Evolutionary conservation across 768 basidiomycete species (phyloP).

Genomic region (Chalciporus sphaerocephalus): DNA sequence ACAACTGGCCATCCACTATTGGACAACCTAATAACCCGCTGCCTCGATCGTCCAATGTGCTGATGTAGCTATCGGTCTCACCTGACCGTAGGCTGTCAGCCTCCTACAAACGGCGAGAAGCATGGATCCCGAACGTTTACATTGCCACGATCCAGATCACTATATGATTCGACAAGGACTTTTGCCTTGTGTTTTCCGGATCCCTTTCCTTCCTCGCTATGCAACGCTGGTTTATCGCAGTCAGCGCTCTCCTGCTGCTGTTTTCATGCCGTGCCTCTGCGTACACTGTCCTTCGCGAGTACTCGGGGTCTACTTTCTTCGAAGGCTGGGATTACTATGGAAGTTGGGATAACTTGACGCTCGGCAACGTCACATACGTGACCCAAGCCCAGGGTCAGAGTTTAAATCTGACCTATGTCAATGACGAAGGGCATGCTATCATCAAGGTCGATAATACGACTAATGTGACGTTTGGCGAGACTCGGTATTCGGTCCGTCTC

Average conservation of each 20-base stretch:
- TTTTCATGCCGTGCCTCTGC: conserved; percentile 8
- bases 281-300: conserved; percentile 40
- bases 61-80: neutral
- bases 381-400: conserved; percentile 43
- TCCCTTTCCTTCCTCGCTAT: conserved; percentile 8
- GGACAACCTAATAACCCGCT: neutral
- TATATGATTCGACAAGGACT: conserved; percentile 2
- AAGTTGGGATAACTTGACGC: conserved; percentile 43
- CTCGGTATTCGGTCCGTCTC: conserved; percentile 53
- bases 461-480: conserved; percentile 44
- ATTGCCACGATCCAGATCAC: neutral
- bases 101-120: neutral
- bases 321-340: conserved; percentile 54
- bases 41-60: neutral
- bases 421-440: conserved; percentile 58
- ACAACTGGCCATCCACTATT: neutral
- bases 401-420: conserved; percentile 55
- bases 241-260: neutral
- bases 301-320: conserved; percentile 51
- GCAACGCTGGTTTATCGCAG: conserved; percentile 2
- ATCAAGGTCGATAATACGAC: conserved; percentile 72
- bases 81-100: neutral
- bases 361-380: conserved; percentile 57
- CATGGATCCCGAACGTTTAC: neutral
- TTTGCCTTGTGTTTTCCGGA: neutral